These are phyloP conservation scores for Alternaria burnsii DNA, from an alignment of 2,329 filamentous ascomycete species.

Conservation along the genomic window DNA sequence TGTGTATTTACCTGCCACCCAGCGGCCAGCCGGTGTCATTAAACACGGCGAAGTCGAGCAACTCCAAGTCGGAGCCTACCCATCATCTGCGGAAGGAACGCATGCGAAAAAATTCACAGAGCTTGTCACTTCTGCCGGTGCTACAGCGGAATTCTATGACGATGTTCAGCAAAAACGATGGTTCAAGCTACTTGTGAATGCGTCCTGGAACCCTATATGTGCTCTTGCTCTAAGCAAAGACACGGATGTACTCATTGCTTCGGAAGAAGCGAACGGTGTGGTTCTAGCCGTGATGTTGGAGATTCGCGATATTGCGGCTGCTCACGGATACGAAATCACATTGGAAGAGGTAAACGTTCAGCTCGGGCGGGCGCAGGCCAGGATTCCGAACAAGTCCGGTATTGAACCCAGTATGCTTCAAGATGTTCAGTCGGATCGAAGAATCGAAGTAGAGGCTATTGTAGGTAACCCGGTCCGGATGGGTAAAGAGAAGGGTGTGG, in stretches of 20 bases:
- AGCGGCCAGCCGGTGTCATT: slow-evolving; percentile 59
- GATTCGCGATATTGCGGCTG: slow-evolving; percentile 53
- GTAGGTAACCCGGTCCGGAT: slow-evolving; percentile 57
- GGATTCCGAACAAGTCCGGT: slow-evolving; percentile 48
- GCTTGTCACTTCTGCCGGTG: slow-evolving; percentile 56
- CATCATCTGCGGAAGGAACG: slow-evolving; percentile 35
- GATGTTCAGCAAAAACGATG: slow-evolving; percentile 67
- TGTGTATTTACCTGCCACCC: slow-evolving; percentile 63
- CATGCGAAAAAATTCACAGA: slow-evolving; percentile 48
- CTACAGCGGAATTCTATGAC: slow-evolving; percentile 58
- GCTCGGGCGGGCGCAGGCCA: slow-evolving; percentile 49
- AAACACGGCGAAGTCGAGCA: slow-evolving; percentile 57
- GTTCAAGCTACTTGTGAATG: slow-evolving; percentile 69
- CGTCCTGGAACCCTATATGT: slow-evolving; percentile 68
- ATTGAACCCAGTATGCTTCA: slow-evolving; percentile 62
- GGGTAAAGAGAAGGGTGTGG: slow-evolving; percentile 52
- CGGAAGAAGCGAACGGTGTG: slow-evolving; percentile 47
- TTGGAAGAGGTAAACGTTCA: slow-evolving; percentile 50
- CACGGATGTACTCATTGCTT: slow-evolving; percentile 58
- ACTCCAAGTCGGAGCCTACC: slow-evolving; percentile 62
- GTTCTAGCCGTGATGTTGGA: slow-evolving; percentile 57
- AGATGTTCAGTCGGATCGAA: slow-evolving; percentile 53
- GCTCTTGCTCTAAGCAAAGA: slow-evolving; percentile 65
- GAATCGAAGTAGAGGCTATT: slow-evolving; percentile 62
- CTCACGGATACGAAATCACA: slow-evolving; percentile 52